Base-by-base conservation (phyloP, 176 grass and related monocot species). In the Raddia distichophylla region DNA sequence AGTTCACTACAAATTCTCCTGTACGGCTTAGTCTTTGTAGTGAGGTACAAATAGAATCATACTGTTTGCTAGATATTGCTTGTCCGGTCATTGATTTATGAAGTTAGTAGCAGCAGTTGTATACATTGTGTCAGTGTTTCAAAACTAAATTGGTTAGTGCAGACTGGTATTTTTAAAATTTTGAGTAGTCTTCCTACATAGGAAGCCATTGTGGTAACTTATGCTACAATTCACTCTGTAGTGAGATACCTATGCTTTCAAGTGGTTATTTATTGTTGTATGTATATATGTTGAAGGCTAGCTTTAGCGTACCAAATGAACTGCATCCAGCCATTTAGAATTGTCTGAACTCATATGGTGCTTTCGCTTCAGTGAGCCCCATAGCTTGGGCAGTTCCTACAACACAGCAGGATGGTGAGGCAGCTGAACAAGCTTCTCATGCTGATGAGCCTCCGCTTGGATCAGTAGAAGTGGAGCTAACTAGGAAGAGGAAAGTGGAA, bases 351-450 rank as follows among this genome's bases (percentile, higher is more conserved):
- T 69, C 55, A 74, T 66, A 1, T 62, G 10, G 19, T 57, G 17
- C 40, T 79, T 75, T 55, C 15, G 2, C 49, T 89, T 54, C 84
- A 92, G 91, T 73, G 77, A 84, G 37, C 62, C 87, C 91, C 59
- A 52, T 92, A 84, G 22, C 91, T 13, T 92, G 90, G 90, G 91
- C 83, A 40, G 83, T 66, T 60, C 83, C 90, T 57, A 14, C 33
- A n/a, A 8, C 17, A 48, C 60, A 20, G 19, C 67, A 47, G 58
- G 83, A 83, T 12, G 44, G 47, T 8, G 42, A 84, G 35, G 63
- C 37, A 37, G 70, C 52, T 3, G 51, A 72, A 87, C 71, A 17
- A 75, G 57, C 54, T 80, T 83, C 79, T 75, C 43, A 15, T 4
- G 18, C 10, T 3, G 70, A 86, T 51, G 80, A 50, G 53, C 27